Conservation (phyloP, 2,329 filamentous ascomycete genomes). For the Cladosporium sp. region DNA sequence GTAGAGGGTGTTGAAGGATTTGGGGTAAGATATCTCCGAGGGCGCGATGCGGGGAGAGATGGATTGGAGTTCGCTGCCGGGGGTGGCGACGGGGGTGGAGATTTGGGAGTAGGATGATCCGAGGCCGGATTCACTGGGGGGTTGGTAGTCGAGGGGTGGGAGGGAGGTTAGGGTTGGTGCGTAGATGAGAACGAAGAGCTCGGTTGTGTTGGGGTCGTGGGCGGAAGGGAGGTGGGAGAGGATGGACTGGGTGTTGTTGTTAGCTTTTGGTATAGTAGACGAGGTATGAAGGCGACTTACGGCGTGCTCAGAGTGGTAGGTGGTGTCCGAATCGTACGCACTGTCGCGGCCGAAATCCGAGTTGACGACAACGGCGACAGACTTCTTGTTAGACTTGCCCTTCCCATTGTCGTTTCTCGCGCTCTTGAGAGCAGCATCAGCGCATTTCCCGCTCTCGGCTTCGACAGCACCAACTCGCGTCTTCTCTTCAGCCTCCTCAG, state of each 20-base stretch:
- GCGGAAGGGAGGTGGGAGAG: slow-evolving; percentile 83
- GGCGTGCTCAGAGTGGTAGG: slow-evolving; percentile 70
- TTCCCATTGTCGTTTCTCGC: slow-evolving; percentile 26
- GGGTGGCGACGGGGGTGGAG: slow-evolving; percentile 64
- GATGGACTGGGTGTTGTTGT: slow-evolving; percentile 53
- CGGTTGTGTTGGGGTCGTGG: slow-evolving; percentile 69
- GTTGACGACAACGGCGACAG: slow-evolving; percentile 84
- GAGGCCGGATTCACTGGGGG: slow-evolving; percentile 61
- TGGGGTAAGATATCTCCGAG: slow-evolving; percentile 40
- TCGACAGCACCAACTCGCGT: slow-evolving; percentile 28
- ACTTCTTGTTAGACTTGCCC: slow-evolving; percentile 54
- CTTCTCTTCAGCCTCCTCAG: slow-evolving; percentile 78
- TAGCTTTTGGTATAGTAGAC: slow-evolving; percentile 24
- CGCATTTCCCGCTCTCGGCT: slow-evolving; percentile 28
- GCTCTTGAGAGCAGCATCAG: slow-evolving; percentile 24
- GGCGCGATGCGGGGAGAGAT: slow-evolving; percentile 45
- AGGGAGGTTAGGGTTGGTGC: slow-evolving; percentile 67
- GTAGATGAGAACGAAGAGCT: slow-evolving; percentile 88
- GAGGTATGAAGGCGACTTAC: slow-evolving; percentile 55
- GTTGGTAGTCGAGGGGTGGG: slow-evolving; percentile 44
- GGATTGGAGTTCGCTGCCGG: slow-evolving; percentile 57
- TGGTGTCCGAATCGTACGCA: slow-evolving; percentile 55
- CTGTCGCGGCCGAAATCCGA: slow-evolving; percentile 66
- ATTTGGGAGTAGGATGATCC: slow-evolving; percentile 88
- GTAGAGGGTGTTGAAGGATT: slow-evolving; percentile 76